Evolutionary conservation across 1,284 basidiomycete genomes (phyloP), one percentile per base, ranked within the genome.

Genomic region (Apiotrichum veenhuisii): DNA sequence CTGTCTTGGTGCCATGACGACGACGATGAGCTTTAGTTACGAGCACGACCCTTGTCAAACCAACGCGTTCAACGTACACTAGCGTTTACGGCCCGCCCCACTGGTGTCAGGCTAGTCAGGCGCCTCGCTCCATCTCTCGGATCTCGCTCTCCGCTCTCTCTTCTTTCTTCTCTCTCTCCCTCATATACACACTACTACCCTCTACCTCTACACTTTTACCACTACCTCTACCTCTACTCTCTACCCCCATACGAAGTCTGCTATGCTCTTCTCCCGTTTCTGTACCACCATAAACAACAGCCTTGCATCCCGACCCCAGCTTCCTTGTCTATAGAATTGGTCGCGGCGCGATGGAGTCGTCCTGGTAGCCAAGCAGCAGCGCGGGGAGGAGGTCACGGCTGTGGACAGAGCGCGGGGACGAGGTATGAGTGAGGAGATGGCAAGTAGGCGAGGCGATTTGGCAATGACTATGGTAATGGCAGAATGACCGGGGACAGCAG

Each of bases 341-440:
- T 50, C 36, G 23, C 37, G 20, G 50, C 38, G 45, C 55, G 50
- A 56, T 56, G 50, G 44, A 56, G 50, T 50, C 45, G 55, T 56
- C 49, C 50, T 51, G 36, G 36, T 37, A 37, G 36, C 36, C 8
- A 37, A 15, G 17, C 8, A 14, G 36, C 4, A 18, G 36, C 15
- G 25, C 12, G 20, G 23, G 43, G 20, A 15, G 17, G 25, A 30
- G 30, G 30, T 5, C 30, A 12, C 30, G 30, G 30, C 30, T 7
- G 30, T 30, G 30, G 30, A 12, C n/a, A n/a, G n/a, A n/a, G n/a
- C n/a, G n/a, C n/a, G n/a, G n/a, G n/a, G n/a, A n/a, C n/a, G 30
- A 7, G 30, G 12, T 30, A 30, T 5, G 30, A 30, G 30, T 12
- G 7, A 5, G 30, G 30, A 12, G 30, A 30, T 30, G 5, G 30